Conservation (phyloP, 225 moss, liverwort and hornwort genomes). For the Antitrichia curtipendula region DNA sequence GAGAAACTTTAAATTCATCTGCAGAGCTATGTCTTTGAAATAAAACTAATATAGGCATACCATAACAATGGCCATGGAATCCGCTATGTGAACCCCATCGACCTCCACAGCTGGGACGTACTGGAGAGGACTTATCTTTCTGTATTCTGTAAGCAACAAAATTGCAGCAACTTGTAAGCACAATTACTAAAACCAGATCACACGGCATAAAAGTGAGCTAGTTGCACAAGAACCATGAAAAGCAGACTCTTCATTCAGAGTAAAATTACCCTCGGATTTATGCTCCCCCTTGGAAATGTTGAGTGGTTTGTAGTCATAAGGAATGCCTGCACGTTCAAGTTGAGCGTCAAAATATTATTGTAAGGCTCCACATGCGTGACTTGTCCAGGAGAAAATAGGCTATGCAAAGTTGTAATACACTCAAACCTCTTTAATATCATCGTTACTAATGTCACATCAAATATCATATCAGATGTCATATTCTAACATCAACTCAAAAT, state of each 20-base stretch:
- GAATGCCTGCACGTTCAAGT: constrained; percentile 38
- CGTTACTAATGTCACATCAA: neutral
- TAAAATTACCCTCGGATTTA: constrained; percentile 27
- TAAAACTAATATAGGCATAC: neutral
- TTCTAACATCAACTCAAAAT: neutral
- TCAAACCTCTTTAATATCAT: neutral
- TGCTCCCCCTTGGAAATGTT: constrained; percentile 40
- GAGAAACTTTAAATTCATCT: neutral
- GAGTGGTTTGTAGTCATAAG: constrained; percentile 40
- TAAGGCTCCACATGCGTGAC: neutral
- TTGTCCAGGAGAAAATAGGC: neutral
- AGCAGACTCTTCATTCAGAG: neutral
- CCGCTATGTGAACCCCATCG: constrained; percentile 46
- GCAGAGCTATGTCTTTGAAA: neutral
- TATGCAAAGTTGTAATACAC: neutral
- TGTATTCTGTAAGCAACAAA: constrained; percentile 35
- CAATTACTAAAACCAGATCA: neutral
- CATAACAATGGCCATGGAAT: constrained; percentile 79
- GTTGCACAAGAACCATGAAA: neutral
- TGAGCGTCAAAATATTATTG: neutral
- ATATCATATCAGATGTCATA: neutral
- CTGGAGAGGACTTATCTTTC: constrained; percentile 36
- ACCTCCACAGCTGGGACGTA: constrained; percentile 64
- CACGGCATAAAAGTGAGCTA: neutral
- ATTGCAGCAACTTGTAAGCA: neutral